phyloP scores from a whole-genome alignment of 192 early-diverging fungal genomes.

The Backusella tuberculispora region DNA sequence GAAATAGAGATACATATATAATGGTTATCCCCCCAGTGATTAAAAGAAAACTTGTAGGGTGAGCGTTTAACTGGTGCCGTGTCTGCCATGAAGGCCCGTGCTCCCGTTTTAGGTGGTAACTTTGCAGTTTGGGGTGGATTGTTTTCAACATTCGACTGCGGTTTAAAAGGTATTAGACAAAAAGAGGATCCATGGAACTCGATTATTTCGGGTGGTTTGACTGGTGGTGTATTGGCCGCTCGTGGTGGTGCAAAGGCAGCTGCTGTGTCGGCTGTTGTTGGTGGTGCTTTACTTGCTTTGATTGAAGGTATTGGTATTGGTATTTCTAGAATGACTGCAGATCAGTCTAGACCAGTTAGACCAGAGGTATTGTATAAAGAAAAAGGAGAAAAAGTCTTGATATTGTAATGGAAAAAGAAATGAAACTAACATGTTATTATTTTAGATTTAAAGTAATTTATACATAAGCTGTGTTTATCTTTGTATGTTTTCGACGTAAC shows the following conservation, averaged over 20 bases:
- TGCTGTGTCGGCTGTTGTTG: conserved; percentile 87
- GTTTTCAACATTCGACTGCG: conserved; percentile 97
- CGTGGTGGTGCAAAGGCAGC: conserved; percentile 81
- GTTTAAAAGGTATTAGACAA: conserved; percentile 88
- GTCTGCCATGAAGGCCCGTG: conserved; percentile 88
- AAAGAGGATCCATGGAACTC: conserved; percentile 99
- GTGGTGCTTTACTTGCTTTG: conserved; percentile 89
- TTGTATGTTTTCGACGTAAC: not conserved
- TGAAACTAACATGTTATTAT: not conserved
- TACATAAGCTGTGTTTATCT: too few relatives aligned
- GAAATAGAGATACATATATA: not conserved
- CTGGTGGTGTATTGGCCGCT: conserved; percentile 93
- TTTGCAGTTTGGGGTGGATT: conserved; percentile 99
- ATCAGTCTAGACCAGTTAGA: conserved; percentile 60
- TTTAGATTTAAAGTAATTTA: not conserved
- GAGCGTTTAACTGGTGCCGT: conserved; percentile 90
- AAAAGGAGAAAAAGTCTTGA: not conserved
- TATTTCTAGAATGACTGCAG: conserved; percentile 69
- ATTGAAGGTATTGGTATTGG: conserved; percentile 95
- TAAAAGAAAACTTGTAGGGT: conserved; percentile 47
- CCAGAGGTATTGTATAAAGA: conserved; percentile 41
- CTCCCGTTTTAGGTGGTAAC: conserved; percentile 96
- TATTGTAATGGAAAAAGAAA: not conserved
- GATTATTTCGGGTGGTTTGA: conserved; percentile 91
- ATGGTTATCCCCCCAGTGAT: not conserved